Percentiles rank a stretch among this genome's conserved stretches.
These are phyloP conservation scores for Alloteropsis semialata DNA, from an alignment of 176 grass and related monocot species.

Conservation along the genomic window DNA sequence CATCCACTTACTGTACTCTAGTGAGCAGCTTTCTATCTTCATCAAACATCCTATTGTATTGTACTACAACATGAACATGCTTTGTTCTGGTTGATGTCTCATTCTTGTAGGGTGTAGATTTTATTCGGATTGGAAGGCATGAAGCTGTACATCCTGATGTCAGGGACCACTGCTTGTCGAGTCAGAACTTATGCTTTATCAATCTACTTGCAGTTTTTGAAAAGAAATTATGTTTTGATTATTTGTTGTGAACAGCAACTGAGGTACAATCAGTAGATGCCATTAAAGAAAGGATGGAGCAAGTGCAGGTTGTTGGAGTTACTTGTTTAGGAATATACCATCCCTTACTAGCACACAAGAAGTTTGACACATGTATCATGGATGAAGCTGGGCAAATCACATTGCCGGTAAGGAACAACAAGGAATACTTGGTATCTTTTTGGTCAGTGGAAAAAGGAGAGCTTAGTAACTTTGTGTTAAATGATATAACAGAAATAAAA, in stretches of 20 bases:
- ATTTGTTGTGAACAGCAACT: conserved; percentile 57
- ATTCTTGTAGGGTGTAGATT: conserved; percentile 74
- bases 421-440: conserved; percentile 14
- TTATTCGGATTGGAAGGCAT: conserved; percentile 88
- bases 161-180: conserved; percentile 70
- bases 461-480: conserved; percentile 2
- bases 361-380: conserved; percentile 97
- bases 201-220: conserved; percentile 13
- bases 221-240: conserved; percentile 12
- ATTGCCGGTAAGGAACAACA: conserved; percentile 59
- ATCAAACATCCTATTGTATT: neutral
- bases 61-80: neutral
- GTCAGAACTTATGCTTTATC: conserved; percentile 43
- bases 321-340: conserved; percentile 96
- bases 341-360: conserved; percentile 83
- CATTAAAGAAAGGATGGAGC: conserved; percentile 84
- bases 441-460: neutral
- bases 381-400: conserved; percentile 99
- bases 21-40: neutral
- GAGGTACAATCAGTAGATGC: conserved; percentile 64
- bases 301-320: conserved; percentile 84
- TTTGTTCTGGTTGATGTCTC: conserved; percentile 33
- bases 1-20: conserved; percentile 7
- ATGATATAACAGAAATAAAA: neutral
- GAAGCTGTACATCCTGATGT: conserved; percentile 84